Evolutionary conservation across 2,329 filamentous ascomycete species (phyloP).

Genomic region (Microsporum ferrugineum): DNA sequence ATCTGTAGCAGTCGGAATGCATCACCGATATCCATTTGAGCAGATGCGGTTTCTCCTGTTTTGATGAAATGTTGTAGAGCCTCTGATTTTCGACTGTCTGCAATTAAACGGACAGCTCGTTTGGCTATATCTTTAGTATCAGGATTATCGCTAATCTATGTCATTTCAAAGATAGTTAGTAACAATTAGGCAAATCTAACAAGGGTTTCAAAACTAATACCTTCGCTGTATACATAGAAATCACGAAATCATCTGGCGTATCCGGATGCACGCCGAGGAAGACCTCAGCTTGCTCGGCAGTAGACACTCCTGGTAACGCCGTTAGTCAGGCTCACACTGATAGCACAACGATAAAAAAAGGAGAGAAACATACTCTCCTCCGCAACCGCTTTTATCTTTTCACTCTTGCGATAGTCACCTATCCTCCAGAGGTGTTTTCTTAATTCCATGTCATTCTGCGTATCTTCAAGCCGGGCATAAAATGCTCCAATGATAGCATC

Average conservation of each 20-base stretch:
- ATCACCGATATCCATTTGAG: conserved; percentile 46
- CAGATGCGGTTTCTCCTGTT: conserved; percentile 39
- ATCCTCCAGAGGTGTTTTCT: conserved; percentile 49
- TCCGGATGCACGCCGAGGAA: conserved; percentile 46
- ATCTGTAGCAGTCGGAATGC: conserved; percentile 44
- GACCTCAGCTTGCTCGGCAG: conserved; percentile 51
- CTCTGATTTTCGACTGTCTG: conserved; percentile 46
- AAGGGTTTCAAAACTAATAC: conserved; percentile 25
- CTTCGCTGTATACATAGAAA: conserved; percentile 47
- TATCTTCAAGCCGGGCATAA: conserved; percentile 46
- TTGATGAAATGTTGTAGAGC: conserved; percentile 42
- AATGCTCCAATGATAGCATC: conserved; percentile 53
- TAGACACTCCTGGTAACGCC: conserved; percentile 40
- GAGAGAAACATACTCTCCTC: conserved; percentile 37
- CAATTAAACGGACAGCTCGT: conserved; percentile 49
- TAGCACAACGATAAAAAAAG: neutral
- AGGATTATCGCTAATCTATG: conserved; percentile 42
- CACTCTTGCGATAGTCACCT: conserved; percentile 47
- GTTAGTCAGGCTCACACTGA: neutral
- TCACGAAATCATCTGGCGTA: conserved; percentile 47
- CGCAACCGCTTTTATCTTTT: conserved; percentile 47
- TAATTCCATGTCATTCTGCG: conserved; percentile 45
- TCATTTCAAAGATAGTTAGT: neutral
- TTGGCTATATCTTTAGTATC: conserved; percentile 39
- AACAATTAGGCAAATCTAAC: neutral